Evolutionary conservation across 441 rosid genomes (phyloP).

Genomic region (Erodium texanum): DNA sequence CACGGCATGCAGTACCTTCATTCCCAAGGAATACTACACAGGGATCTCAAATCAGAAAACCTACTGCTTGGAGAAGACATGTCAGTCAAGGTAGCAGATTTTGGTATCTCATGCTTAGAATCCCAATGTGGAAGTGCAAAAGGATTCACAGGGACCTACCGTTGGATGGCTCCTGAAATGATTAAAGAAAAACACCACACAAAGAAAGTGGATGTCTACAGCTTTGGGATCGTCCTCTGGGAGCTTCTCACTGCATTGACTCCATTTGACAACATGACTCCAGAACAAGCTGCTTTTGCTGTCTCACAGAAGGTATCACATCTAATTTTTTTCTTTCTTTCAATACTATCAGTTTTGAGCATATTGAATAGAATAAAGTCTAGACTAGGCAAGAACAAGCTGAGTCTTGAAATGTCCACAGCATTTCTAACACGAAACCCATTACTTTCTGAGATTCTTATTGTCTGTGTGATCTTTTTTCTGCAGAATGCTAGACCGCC

Average conservation of each 20-base stretch:
- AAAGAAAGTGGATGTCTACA: constrained; percentile 71
- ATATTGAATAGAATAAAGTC: neutral
- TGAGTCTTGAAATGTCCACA: neutral
- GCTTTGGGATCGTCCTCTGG: constrained; percentile 76
- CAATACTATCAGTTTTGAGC: too few relatives aligned
- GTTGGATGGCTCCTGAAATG: constrained; percentile 91
- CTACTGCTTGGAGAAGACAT: constrained; percentile 61
- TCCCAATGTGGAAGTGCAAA: constrained; percentile 58
- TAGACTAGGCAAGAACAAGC: neutral
- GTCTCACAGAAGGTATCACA: constrained; percentile 65
- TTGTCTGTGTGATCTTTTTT: constrained; percentile 10
- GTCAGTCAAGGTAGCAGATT: constrained; percentile 67
- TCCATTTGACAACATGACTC: constrained; percentile 75
- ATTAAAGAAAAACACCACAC: constrained; percentile 65
- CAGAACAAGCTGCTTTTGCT: constrained; percentile 80
- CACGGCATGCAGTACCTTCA: constrained; percentile 70
- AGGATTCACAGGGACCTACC: constrained; percentile 79
- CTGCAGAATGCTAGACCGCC: constrained; percentile 69
- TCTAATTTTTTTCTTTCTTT: too few relatives aligned
- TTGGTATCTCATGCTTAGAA: constrained; percentile 68
- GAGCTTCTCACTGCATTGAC: constrained; percentile 64
- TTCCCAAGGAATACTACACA: constrained; percentile 55
- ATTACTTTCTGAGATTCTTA: constrained; percentile 3
- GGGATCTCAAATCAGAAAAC: constrained; percentile 78
- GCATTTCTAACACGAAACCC: neutral